These are phyloP conservation scores for Scenedesmus sp. DNA, from an alignment of 163 green algal species.

Conservation along the genomic window DNA sequence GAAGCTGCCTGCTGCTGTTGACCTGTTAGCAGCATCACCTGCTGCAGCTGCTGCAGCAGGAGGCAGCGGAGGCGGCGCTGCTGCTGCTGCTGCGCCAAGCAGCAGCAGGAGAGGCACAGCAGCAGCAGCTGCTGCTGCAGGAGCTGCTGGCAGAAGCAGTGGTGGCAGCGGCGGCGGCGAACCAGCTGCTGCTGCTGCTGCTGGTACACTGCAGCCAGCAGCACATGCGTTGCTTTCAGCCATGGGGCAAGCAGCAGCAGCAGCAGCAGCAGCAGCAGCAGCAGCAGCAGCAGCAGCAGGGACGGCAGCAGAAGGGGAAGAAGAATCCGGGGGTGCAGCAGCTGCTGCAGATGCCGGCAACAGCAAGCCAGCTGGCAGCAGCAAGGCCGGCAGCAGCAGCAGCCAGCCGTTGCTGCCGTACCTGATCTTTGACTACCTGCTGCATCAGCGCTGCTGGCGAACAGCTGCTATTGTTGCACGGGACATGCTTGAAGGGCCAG, in stretches of 20 bases:
- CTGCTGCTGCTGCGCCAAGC: not conserved
- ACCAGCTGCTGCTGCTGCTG: conserved; percentile 5
- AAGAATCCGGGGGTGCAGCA: not conserved
- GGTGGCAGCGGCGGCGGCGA: not conserved
- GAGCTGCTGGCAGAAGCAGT: not conserved
- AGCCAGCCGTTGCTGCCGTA: conserved; percentile 48
- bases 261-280: not conserved
- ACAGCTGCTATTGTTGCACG: conserved; percentile 69
- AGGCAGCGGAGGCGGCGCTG: not conserved
- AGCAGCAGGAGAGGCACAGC: not conserved
- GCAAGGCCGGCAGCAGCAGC: conserved; percentile 2
- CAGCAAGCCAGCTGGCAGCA: not conserved
- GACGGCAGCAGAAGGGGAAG: not conserved
- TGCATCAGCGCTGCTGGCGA: conserved; percentile 81
- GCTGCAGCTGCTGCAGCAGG: not conserved
- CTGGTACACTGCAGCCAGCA: not conserved
- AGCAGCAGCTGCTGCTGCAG: not conserved
- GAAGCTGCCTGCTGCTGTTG: conserved; percentile 45
- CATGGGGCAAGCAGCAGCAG: not conserved
- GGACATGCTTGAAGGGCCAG: conserved; percentile 67
- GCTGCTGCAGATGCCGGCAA: not conserved
- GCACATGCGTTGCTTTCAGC: not conserved
- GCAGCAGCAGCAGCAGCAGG: conserved; percentile 6
- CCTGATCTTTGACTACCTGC: conserved; percentile 84
- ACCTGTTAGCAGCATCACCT: not conserved